A percentile compares a stretch with the other conserved stretches of the same genome.
Conservation (phyloP, 202 grass and related monocot species). For the Bolboschoenoplectus hybrid region DNA sequence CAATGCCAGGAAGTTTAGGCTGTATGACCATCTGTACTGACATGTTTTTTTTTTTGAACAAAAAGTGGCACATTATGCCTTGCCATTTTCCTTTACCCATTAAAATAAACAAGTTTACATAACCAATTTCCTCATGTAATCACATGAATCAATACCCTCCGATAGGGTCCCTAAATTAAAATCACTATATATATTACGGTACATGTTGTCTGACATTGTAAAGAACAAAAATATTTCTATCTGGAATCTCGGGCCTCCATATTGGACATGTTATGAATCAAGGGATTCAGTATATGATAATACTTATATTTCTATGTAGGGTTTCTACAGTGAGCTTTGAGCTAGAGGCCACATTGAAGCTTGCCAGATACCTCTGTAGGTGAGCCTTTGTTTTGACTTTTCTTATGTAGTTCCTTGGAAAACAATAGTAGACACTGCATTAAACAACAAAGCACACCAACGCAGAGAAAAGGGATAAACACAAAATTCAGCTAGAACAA, state of each 20-base stretch:
- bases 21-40: not conserved
- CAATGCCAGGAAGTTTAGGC: not conserved
- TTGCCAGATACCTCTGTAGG: slow-evolving; percentile 95
- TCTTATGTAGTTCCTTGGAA: not conserved
- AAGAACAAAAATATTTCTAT: not conserved
- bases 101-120: slow-evolving; percentile 4
- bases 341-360: slow-evolving; percentile 94
- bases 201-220: not conserved
- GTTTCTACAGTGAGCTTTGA: slow-evolving; percentile 99
- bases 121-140: not conserved
- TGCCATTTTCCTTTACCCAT: not conserved
- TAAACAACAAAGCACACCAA: not conserved
- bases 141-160: not conserved
- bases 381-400: slow-evolving; percentile 37
- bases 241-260: slow-evolving; percentile 7
- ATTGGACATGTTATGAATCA: slow-evolving; percentile 1
- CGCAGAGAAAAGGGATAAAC: not conserved
- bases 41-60: not conserved
- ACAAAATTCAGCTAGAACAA: not conserved
- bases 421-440: not conserved
- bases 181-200: not conserved
- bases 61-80: not conserved
- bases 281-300: not conserved
- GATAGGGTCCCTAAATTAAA: not conserved
- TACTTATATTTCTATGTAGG: slow-evolving; percentile 46